These are phyloP conservation scores for Phytophthora pluvialis DNA, from an alignment of 352 stramenopile species.

Conservation along the genomic window DNA sequence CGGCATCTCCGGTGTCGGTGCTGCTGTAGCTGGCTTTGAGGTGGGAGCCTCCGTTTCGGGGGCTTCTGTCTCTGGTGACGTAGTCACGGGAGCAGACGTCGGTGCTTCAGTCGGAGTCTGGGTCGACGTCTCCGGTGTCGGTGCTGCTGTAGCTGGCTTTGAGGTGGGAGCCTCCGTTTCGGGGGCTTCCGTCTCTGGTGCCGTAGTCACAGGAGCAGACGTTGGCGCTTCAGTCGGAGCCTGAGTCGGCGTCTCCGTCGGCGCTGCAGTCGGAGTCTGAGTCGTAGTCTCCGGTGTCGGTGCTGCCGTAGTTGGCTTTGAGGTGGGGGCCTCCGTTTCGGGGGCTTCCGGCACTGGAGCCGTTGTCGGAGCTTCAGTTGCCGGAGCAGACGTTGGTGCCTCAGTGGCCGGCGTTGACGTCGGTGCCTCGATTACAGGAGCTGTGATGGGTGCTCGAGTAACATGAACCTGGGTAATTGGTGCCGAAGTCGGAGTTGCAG, in stretches of 20 bases:
- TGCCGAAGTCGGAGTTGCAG: constrained; percentile 4
- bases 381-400: background rate
- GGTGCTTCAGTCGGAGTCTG: constrained; percentile 4
- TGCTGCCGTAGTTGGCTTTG: constrained; percentile 11
- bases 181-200: too few relatives aligned
- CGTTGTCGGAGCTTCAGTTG: background rate
- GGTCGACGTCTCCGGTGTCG: constrained; percentile 16
- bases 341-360: background rate
- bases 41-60: background rate
- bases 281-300: constrained; percentile 17
- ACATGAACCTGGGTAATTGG: constrained; percentile 4
- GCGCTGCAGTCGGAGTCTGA: constrained; percentile 2
- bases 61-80: too few relatives aligned
- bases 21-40: constrained; percentile 3
- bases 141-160: constrained; percentile 9
- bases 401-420: background rate
- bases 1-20: constrained; percentile 22
- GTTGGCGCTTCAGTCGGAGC: constrained; percentile 7
- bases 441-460: constrained; percentile 1
- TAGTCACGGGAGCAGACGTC: constrained; percentile 24
- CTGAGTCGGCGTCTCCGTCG: background rate
- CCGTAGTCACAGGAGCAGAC: constrained; percentile 5
- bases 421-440: background rate
- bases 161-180: background rate
- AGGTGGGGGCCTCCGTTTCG: background rate